Percentiles rank a stretch among this genome's conserved stretches.
These are phyloP conservation scores for Testicularia cyperi DNA, from an alignment of 1,284 basidiomycete species.

Conservation along the genomic window DNA sequence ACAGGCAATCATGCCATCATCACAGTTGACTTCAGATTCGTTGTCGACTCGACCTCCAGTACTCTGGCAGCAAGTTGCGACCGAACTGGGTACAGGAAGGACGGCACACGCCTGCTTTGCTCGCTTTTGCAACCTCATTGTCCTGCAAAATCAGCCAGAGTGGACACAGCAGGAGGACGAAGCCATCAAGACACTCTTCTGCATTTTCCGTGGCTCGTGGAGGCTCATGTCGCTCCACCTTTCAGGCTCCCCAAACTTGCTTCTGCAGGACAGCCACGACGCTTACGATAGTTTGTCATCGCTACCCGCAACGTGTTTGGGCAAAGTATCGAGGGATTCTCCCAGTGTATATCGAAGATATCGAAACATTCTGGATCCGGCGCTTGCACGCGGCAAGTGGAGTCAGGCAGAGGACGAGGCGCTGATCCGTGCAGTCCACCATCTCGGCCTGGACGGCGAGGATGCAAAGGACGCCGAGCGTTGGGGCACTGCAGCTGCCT, in stretches of 20 bases:
- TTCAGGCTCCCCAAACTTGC: slow-evolving; percentile 3
- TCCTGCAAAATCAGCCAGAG: slow-evolving; percentile 18
- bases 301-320: slow-evolving; percentile 7
- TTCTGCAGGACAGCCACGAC: background rate
- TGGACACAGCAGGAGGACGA: slow-evolving; percentile 15
- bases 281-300: too few relatives aligned
- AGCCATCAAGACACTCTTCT: slow-evolving; percentile 16
- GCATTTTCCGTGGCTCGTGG: slow-evolving; percentile 29
- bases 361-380: slow-evolving; percentile 23
- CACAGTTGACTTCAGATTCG: background rate
- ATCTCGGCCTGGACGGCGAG: slow-evolving; percentile 10
- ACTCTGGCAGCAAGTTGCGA: slow-evolving; percentile 18
- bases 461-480: too few relatives aligned
- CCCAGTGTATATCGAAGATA: slow-evolving; percentile 18
- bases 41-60: slow-evolving; percentile 1
- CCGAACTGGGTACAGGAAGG: slow-evolving; percentile 8
- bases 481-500: slow-evolving; percentile 17
- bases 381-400: slow-evolving; percentile 23
- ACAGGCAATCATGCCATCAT: too few relatives aligned
- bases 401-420: slow-evolving; percentile 12
- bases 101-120: slow-evolving; percentile 26
- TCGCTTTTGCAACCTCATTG: slow-evolving; percentile 13
- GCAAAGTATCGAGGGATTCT: slow-evolving; percentile 18
- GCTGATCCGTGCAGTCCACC: slow-evolving; percentile 10
- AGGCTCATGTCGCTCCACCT: slow-evolving; percentile 24